phyloP scores from a whole-genome alignment of 805 yeast species.

The Monosporozyma solicola region DNA sequence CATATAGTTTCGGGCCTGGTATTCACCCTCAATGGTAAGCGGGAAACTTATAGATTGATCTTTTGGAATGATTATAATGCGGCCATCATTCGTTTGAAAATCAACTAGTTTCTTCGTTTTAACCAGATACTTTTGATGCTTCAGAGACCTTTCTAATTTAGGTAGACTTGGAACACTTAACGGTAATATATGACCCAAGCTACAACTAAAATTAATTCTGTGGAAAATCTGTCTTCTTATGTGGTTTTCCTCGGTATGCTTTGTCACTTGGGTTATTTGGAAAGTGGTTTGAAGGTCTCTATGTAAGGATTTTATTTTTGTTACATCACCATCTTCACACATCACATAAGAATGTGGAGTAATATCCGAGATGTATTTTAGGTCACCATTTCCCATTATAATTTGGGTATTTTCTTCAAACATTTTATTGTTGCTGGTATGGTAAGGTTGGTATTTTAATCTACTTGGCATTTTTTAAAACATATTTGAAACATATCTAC shows the following conservation, averaged over 20 bases:
- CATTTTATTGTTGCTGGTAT: slow-evolving; percentile 8
- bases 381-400: slow-evolving; percentile 36
- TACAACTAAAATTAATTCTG: slow-evolving; percentile 17
- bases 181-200: slow-evolving; percentile 15
- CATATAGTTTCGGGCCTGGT: slow-evolving; percentile 21
- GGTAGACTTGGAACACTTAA: slow-evolving; percentile 15
- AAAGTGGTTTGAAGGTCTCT: slow-evolving; percentile 39
- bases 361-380: slow-evolving; percentile 29
- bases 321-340: slow-evolving; percentile 37
- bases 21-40: slow-evolving; percentile 16
- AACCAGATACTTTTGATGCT: slow-evolving; percentile 12
- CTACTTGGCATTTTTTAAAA: background rate
- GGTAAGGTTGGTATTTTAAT: background rate
- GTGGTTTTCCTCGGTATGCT: slow-evolving; percentile 18
- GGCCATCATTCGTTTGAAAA: slow-evolving; percentile 14
- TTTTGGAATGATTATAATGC: slow-evolving; percentile 17
- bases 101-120: slow-evolving; percentile 16
- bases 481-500: background rate
- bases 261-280: slow-evolving; percentile 28
- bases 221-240: slow-evolving; percentile 13
- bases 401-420: slow-evolving; percentile 34
- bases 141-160: slow-evolving; percentile 15
- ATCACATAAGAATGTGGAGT: slow-evolving; percentile 33
- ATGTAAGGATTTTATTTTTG: slow-evolving; percentile 34
- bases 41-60: slow-evolving; percentile 19